phyloP scores from a whole-genome alignment of 257 asterid genomes.

The Lycium barbarum region DNA sequence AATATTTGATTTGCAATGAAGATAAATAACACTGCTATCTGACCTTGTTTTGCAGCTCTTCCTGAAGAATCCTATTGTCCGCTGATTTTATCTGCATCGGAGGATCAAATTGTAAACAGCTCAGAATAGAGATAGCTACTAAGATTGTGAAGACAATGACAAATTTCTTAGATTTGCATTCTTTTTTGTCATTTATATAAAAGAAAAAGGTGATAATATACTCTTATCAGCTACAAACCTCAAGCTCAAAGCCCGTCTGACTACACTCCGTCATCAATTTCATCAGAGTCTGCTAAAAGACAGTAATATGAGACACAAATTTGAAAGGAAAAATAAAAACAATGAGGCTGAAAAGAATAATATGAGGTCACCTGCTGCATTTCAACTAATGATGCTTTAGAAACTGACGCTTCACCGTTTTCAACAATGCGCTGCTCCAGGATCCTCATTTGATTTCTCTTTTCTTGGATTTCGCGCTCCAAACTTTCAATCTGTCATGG shows the following conservation, averaged over 20 bases:
- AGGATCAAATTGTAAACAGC: conserved; percentile 42
- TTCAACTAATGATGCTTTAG: conserved; percentile 84
- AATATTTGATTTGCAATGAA: conserved; percentile 9
- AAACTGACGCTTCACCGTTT: conserved; percentile 83
- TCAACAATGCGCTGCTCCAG: conserved; percentile 89
- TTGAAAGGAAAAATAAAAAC: conserved; percentile 19
- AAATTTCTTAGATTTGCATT: not conserved
- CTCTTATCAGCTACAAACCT: conserved; percentile 52
- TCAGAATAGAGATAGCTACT: not conserved
- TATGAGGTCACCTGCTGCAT: conserved; percentile 81
- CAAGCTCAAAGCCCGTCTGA: conserved; percentile 92
- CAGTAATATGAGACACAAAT: conserved; percentile 24
- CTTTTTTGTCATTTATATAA: not conserved
- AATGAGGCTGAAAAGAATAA: conserved; percentile 26
- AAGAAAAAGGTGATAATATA: conserved; percentile 7
- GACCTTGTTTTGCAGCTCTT: conserved; percentile 91
- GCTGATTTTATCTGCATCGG: conserved; percentile 86
- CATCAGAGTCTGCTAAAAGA: conserved; percentile 66
- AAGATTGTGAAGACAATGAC: not conserved
- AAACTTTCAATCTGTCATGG: conserved; percentile 70
- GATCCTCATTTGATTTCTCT: conserved; percentile 77
- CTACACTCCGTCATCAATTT: conserved; percentile 86
- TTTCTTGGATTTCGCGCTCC: conserved; percentile 91
- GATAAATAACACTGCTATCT: not conserved
- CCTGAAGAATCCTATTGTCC: conserved; percentile 91